These are phyloP conservation scores for Pythium coloratum DNA, from an alignment of 352 stramenopile species.

Conservation along the genomic window DNA sequence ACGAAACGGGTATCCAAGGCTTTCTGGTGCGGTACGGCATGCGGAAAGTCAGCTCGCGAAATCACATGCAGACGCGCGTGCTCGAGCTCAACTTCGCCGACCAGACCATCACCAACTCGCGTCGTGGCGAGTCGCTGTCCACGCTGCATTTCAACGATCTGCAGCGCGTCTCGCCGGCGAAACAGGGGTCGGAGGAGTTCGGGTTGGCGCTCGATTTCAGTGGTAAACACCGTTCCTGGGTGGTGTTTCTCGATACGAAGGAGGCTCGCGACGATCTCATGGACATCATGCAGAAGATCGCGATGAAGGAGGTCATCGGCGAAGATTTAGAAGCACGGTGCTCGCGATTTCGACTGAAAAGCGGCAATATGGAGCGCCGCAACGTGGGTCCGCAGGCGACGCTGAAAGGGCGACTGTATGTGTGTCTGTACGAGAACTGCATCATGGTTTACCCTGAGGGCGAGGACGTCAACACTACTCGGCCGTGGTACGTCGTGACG, in stretches of 20 bases:
- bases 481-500: conserved; percentile 80
- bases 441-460: conserved; percentile 80
- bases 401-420: conserved; percentile 69
- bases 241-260: conserved; percentile 74
- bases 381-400: conserved; percentile 78
- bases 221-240: conserved; percentile 66
- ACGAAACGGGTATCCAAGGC: conserved; percentile 74
- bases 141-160: conserved; percentile 79
- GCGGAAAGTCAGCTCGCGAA: conserved; percentile 74
- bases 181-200: conserved; percentile 54
- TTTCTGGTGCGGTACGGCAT: conserved; percentile 84
- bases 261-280: conserved; percentile 74
- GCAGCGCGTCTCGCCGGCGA: conserved; percentile 40
- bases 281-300: conserved; percentile 70
- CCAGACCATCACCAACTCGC: conserved; percentile 78
- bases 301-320: conserved; percentile 58
- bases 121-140: conserved; percentile 73
- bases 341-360: conserved; percentile 75
- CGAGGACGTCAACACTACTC: conserved; percentile 42
- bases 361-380: conserved; percentile 63
- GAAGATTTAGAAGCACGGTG: conserved; percentile 70
- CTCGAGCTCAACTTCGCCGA: conserved; percentile 88
- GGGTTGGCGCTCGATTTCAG: conserved; percentile 72
- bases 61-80: conserved; percentile 81
- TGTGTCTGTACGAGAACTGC: conserved; percentile 78